Percentiles rank a stretch among this genome's conserved stretches.
These are phyloP conservation scores for Ambrosia artemisiifolia DNA, from an alignment of 129 eudicot species.

Conservation along the genomic window DNA sequence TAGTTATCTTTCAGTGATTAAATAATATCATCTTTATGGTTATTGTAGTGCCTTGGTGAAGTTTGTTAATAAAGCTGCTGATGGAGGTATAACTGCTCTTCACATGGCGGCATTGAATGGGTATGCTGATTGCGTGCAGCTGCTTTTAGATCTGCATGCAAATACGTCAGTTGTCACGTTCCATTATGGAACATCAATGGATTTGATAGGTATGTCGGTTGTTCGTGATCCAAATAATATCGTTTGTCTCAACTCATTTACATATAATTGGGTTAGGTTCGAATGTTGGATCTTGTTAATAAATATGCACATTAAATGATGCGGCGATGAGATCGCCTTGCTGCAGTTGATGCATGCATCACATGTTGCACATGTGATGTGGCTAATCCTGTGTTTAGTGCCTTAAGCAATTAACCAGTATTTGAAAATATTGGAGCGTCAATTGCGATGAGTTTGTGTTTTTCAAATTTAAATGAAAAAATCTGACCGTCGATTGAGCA, in stretches of 20 bases:
- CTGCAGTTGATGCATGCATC: too few relatives aligned
- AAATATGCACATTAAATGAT: too few relatives aligned
- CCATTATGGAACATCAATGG: constrained; percentile 90
- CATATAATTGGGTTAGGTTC: neutral
- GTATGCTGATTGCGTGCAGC: constrained; percentile 85
- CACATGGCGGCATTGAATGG: constrained; percentile 98
- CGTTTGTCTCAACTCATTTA: neutral
- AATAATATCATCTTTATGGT: constrained; percentile 8
- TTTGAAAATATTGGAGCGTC: too few relatives aligned
- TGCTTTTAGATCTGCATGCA: constrained; percentile 87
- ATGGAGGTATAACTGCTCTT: constrained; percentile 96
- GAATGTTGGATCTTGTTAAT: neutral
- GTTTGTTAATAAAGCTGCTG: constrained; percentile 92
- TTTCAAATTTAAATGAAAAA: too few relatives aligned
- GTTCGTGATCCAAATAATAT: neutral
- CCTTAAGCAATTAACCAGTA: too few relatives aligned
- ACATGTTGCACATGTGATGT: too few relatives aligned
- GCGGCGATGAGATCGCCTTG: too few relatives aligned
- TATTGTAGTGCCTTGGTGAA: constrained; percentile 76
- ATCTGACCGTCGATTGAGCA: too few relatives aligned
- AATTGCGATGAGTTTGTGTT: too few relatives aligned
- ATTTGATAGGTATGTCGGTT: constrained; percentile 56
- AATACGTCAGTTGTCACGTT: constrained; percentile 76
- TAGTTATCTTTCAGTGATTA: neutral
- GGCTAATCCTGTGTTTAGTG: too few relatives aligned